Conservation (phyloP, 2,329 filamentous ascomycete species). For the Aspergillus uvarum region DNA sequence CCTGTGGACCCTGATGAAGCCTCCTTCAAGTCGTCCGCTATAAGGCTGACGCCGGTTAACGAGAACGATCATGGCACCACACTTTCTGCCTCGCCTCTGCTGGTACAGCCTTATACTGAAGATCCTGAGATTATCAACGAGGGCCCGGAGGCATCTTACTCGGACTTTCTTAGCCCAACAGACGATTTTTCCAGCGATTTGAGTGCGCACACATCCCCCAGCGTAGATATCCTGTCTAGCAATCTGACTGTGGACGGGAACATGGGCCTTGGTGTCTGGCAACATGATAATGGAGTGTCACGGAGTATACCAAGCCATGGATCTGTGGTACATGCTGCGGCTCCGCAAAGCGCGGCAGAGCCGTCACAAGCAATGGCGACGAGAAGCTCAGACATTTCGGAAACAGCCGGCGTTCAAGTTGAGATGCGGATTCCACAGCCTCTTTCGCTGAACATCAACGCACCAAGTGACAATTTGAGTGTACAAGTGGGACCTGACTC, state of each 20-base stretch:
- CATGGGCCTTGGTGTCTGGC: slow-evolving; percentile 14
- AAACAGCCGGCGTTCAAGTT: slow-evolving; percentile 13
- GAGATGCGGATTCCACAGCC: slow-evolving; percentile 21
- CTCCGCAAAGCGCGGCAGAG: slow-evolving; percentile 14
- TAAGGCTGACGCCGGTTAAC: slow-evolving; percentile 32
- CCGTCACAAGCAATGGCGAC: slow-evolving; percentile 23
- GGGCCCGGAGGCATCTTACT: slow-evolving; percentile 22
- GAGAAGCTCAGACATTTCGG: slow-evolving; percentile 31
- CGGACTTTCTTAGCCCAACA: slow-evolving; percentile 32
- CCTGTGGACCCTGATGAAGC: slow-evolving; percentile 41
- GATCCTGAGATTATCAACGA: slow-evolving; percentile 13
- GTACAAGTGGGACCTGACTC: slow-evolving; percentile 20
- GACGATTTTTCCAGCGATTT: slow-evolving; percentile 30
- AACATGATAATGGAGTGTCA: slow-evolving; percentile 9
- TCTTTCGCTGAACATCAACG: slow-evolving; percentile 27
- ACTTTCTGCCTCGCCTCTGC: slow-evolving; percentile 17
- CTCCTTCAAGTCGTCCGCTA: slow-evolving; percentile 33
- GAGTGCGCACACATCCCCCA: slow-evolving; percentile 30
- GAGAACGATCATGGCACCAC: slow-evolving; percentile 21
- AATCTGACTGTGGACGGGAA: slow-evolving; percentile 22
- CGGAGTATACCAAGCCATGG: slow-evolving; percentile 2
- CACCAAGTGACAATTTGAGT: slow-evolving; percentile 26
- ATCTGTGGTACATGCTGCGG: background rate
- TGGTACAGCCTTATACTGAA: slow-evolving; percentile 9
- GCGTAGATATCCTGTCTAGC: slow-evolving; percentile 21